Evolutionary conservation across 352 stramenopile genomes (phyloP), one percentile per base, ranked within the genome.

Genomic region (Phytopythium boreale): DNA sequence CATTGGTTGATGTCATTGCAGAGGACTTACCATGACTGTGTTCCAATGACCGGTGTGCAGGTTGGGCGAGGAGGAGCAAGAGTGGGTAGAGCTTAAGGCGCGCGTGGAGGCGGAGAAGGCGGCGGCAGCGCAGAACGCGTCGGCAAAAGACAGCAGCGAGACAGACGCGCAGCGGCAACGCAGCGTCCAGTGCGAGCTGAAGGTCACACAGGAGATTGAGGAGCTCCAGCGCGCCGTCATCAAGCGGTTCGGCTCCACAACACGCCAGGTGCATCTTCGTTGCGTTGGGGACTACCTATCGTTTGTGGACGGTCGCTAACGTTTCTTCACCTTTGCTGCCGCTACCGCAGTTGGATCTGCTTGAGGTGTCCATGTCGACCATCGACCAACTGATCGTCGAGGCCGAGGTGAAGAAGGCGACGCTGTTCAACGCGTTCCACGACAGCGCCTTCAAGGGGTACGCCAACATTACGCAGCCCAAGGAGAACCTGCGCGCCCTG

Each of bases 381-480:
- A 72, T 89, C 34, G 82, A 90, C 58, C 77, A 79, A 31, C 74
- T 90, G 55, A 77, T 87, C 26, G 61, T 92, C 43, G 74, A 90
- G 67, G 75, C 80, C 17, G 83, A 92, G 69, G 87, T 80, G 56
- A 83, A 88, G 69, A 90, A 90, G 57, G 66, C 77, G 1, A 67
- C 77, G 55, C 65, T 94, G 2, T 94, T 94, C 61, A 65, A 73
- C 15, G 71, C 82, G n/a, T 92, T 89, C 71, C 82, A 91, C 62
- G 77, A 79, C 59, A 87, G 78, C 56, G 83, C 80, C 27, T 94
- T 94, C 67, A 89, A 90, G 67, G 83, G 80, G 53, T 94, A 94
- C 63, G 67, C 69, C 0, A 79, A 89, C 60, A 61, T 87, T 12
- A 59, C 80, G 27, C 70, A 81, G 14, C 80, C 85, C 4, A 92